phyloP scores from a whole-genome alignment of 106 monocot species.

The Narthecium ossifragum region DNA sequence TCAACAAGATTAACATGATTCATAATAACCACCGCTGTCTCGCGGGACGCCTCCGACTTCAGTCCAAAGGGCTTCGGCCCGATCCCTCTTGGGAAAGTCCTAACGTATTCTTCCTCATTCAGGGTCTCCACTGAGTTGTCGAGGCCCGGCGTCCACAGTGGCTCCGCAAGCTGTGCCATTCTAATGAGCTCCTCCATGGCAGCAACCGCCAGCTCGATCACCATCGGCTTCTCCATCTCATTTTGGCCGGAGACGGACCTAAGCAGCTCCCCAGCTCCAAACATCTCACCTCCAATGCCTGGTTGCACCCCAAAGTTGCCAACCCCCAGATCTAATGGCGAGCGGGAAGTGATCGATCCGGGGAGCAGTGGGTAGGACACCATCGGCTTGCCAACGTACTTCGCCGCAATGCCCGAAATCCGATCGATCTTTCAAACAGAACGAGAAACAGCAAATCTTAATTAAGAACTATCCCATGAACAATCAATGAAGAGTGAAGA shows the following conservation, averaged over 20 bases:
- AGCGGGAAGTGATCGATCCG: slow-evolving; percentile 20
- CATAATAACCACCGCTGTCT: slow-evolving; percentile 75
- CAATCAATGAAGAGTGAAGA: too few species aligned
- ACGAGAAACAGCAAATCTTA: neutral
- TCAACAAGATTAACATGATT: slow-evolving; percentile 73
- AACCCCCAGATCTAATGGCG: slow-evolving; percentile 32
- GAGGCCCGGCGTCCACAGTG: slow-evolving; percentile 45
- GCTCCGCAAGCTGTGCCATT: slow-evolving; percentile 77
- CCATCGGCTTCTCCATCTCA: slow-evolving; percentile 62
- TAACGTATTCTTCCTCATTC: slow-evolving; percentile 71
- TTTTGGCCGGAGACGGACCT: slow-evolving; percentile 28
- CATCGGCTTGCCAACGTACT: slow-evolving; percentile 72
- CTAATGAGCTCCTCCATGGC: slow-evolving; percentile 94
- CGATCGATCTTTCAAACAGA: slow-evolving; percentile 53
- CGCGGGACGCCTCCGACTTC: slow-evolving; percentile 72
- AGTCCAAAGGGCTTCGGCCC: slow-evolving; percentile 58
- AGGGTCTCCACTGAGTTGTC: slow-evolving; percentile 33
- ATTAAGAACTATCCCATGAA: neutral
- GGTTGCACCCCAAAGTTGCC: slow-evolving; percentile 16
- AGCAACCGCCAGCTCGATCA: slow-evolving; percentile 80
- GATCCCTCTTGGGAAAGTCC: slow-evolving; percentile 66
- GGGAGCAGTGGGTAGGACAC: slow-evolving; percentile 44
- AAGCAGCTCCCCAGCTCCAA: slow-evolving; percentile 42
- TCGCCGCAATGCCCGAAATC: slow-evolving; percentile 84
- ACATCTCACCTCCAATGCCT: slow-evolving; percentile 23